Base-by-base conservation (phyloP, 345 rosid genomes). In the Carallia brachiata region DNA sequence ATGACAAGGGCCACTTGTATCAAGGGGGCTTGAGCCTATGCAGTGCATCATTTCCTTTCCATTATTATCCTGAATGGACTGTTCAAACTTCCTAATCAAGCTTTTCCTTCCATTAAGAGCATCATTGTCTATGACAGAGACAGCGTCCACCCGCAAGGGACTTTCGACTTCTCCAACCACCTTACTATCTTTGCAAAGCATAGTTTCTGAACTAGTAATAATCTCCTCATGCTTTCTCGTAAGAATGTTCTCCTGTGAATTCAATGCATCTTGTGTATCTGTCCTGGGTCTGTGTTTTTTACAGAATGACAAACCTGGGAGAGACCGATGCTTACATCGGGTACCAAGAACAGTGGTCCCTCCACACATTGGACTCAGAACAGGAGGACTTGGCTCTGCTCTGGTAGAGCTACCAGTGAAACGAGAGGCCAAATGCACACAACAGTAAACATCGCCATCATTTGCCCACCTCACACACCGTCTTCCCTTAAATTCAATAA, bases 381-480 rank as follows among this genome's bases (percentile, higher is more conserved):
- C 75, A 12, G 83, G 79, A 36, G 81, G 80, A n/a, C 87, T 82
- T 61, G 71, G 80, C 82, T 88, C 90, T 47, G 79, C 70, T 79
- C 84, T 88, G 28, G 75, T 39, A 30, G 92, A 78, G 65, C 83
- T 85, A n/a, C 94, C 84, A 4, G 77, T 79, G 70, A 92, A 92
- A 73, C 98, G 97, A 77, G 98, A 88, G 56, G 98, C 95, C 85
- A 96, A 83, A 84, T 96, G 99, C 72, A 96, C 97, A 78, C 99
- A 96, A 57, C 99, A 96, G 71, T 89, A 92, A 63, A 89, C 87
- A 82, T 96, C 99, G 19, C 99, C 97, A 36, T 96, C 98, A 59
- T 96, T 96, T 32, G 98, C 99, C 87, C 93, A 92, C 84, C 99
- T 90, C 74, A 92, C 96, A 65, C 99, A 96, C 78, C 89, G 97